Conservation (phyloP, 441 rosid genomes). For the Bocquillonia castaneifolia region DNA sequence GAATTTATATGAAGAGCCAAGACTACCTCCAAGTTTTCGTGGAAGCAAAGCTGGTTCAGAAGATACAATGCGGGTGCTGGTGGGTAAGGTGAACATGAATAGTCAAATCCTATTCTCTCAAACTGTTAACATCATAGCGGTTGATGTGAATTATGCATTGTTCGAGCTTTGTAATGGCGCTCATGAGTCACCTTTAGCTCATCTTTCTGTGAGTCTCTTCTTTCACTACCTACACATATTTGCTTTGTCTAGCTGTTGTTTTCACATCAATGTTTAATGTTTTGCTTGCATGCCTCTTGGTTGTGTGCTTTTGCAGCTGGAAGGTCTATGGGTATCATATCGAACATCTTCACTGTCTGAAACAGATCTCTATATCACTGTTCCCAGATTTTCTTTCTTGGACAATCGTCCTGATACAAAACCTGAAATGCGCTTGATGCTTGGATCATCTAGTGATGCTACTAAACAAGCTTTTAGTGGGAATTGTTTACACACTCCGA, state of each 20-base stretch:
- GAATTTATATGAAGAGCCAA: constrained; percentile 85
- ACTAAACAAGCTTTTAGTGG: constrained; percentile 66
- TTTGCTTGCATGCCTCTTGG: constrained; percentile 19
- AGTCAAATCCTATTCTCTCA: constrained; percentile 82
- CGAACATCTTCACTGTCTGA: constrained; percentile 87
- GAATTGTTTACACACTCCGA: constrained; percentile 45
- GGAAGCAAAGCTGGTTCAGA: constrained; percentile 62
- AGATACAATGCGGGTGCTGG: constrained; percentile 75
- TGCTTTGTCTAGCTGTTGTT: neutral
- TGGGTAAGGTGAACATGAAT: constrained; percentile 83
- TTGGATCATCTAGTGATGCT: constrained; percentile 87
- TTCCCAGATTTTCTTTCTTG: constrained; percentile 82
- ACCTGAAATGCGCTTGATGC: constrained; percentile 99
- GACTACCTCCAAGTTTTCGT: constrained; percentile 91
- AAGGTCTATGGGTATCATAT: constrained; percentile 95
- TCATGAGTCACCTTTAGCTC: constrained; percentile 88
- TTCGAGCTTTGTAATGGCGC: constrained; percentile 85
- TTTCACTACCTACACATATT: neutral
- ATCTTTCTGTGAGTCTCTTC: constrained; percentile 63
- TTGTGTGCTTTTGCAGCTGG: constrained; percentile 59
- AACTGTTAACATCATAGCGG: constrained; percentile 76
- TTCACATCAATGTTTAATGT: neutral
- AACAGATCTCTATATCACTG: constrained; percentile 84
- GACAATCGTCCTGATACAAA: constrained; percentile 85
- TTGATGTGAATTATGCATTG: constrained; percentile 81